A percentile compares a stretch with the other conserved stretches of the same genome.
Evolutionary conservation across 2,329 filamentous ascomycete species (phyloP).

Genomic region (Ceratocystis papillata): DNA sequence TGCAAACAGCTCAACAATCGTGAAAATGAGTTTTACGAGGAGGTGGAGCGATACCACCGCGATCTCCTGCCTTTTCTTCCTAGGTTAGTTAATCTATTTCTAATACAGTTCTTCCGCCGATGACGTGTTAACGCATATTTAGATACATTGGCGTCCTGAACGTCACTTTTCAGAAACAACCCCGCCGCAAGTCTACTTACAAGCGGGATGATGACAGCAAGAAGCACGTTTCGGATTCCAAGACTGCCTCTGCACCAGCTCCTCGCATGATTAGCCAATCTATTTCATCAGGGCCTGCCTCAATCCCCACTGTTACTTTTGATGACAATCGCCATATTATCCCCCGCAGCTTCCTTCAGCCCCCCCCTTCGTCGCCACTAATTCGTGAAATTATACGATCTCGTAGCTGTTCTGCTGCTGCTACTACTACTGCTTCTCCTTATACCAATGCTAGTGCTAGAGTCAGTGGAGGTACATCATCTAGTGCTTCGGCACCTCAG

Average conservation of each 20-base stretch:
- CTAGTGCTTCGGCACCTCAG: constrained; percentile 21
- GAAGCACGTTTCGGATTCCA: constrained; percentile 21
- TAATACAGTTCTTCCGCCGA: neutral
- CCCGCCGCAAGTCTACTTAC: constrained; percentile 51
- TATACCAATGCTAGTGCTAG: neutral
- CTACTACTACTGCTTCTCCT: constrained; percentile 6
- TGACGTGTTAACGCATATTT: constrained; percentile 19
- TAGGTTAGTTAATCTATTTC: constrained; percentile 44
- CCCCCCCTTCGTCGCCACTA: constrained; percentile 29
- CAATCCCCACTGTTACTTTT: constrained; percentile 81
- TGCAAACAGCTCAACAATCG: constrained; percentile 98
- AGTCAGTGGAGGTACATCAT: constrained; percentile 1
- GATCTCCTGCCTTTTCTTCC: constrained; percentile 84
- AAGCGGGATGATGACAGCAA: constrained; percentile 39
- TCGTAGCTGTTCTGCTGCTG: constrained; percentile 21
- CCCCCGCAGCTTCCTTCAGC: constrained; percentile 67
- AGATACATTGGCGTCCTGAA: constrained; percentile 97
- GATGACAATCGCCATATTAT: constrained; percentile 92
- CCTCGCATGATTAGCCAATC: constrained; percentile 58
- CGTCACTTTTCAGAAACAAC: constrained; percentile 81
- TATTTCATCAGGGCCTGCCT: constrained; percentile 46
- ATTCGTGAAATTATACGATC: constrained; percentile 23
- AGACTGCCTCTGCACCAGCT: constrained; percentile 9
- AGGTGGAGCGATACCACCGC: constrained; percentile 80
- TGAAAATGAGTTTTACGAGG: constrained; percentile 98